Evolutionary conservation across 805 yeast species (phyloP), one percentile per base, ranked within the genome.

Genomic region (Schizosaccharomyces cryophilus): DNA sequence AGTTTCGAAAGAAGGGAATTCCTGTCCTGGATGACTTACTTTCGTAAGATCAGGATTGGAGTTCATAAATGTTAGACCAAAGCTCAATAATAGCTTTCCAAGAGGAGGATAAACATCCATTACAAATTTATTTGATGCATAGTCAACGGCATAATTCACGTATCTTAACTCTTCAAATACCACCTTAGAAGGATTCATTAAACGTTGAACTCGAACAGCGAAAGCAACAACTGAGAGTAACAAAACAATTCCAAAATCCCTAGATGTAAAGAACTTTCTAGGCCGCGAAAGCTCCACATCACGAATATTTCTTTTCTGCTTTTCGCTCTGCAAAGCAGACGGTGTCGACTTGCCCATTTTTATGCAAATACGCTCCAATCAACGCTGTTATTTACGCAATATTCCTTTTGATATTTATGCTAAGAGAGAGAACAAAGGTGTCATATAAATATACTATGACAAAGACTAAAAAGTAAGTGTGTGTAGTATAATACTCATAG

Each of bases 111-210:
- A 84, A 31, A 82, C 82, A 66, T 83, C 88, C 66, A 83, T 73
- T 70, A 82, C 83, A 68, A 80, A 83, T 51, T 77, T 74, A 29
- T 86, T 85, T 60, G 73, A 73, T 64, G 75, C 77, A 73, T 88
- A 93, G 71, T 85, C 82, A 62, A 83, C 78, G 40, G 96, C 95
- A 73, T 90, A 93, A n/a, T 94, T 94, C 62, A 98, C 98, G 67
- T 93, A 93, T 72, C 86, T 95, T 51, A 85, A 93, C 71, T 90
- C 98, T 71, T 88, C 95, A 65, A 86, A 86, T 13, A 90, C 95
- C 45, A 88, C 94, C 35, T 89, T 80, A 66, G 81, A 72, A 48
- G 99, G 99, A 64, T 73, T 68, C 31, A 78, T 73, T 62, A 93
- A 74, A 61, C 77, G 73, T 65, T 75, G 73, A 61, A 84, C 74